Evolutionary conservation across 148 eudicot species (phyloP).

Genomic region (Silene uniflora): DNA sequence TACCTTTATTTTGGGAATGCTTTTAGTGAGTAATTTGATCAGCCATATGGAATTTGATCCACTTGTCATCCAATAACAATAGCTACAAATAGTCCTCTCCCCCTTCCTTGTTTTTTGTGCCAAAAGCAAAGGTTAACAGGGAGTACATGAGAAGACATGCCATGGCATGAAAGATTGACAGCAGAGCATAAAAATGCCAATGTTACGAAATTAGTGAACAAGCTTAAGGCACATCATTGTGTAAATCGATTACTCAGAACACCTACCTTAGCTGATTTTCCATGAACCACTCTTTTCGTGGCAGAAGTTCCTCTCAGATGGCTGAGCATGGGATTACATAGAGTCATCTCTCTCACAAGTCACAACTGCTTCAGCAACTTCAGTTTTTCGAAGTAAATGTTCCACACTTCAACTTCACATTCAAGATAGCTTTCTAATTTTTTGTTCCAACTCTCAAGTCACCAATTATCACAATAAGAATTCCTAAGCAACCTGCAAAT

Average conservation of each 20-base stretch:
- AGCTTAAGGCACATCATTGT: neutral
- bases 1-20: no score
- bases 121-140: no score
- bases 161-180: neutral
- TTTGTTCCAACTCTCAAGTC: neutral
- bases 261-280: slow-evolving; percentile 23
- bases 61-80: no score
- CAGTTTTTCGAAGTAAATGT: neutral
- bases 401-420: neutral
- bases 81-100: no score
- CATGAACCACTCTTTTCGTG: slow-evolving; percentile 13
- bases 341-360: slow-evolving; percentile 20
- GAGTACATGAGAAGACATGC: no score
- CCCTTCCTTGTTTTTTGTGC: no score
- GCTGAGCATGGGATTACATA: slow-evolving; percentile 24
- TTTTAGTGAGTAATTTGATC: no score
- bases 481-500: slow-evolving; percentile 6
- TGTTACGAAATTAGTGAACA: neutral
- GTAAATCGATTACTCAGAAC: neutral
- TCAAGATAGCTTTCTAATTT: slow-evolving; percentile 7
- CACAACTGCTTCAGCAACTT: neutral
- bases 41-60: no score
- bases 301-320: slow-evolving; percentile 18
- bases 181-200: neutral
- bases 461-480: slow-evolving; percentile 5